phyloP scores from a whole-genome alignment of 2,329 filamentous ascomycete species.

The Parafenestella ontariensis region DNA sequence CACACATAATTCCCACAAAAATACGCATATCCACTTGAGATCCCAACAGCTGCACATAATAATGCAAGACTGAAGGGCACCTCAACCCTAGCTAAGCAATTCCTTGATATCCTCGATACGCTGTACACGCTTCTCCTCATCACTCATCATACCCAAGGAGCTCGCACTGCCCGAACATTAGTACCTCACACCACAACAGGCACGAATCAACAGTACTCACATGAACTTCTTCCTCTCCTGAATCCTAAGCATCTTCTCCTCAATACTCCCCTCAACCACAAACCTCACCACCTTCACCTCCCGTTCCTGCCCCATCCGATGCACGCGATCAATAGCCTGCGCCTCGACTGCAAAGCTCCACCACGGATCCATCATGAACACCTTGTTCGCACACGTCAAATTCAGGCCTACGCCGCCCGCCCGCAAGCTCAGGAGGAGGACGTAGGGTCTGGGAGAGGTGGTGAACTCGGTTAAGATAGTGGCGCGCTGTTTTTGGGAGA shows the following conservation, averaged over 20 bases:
- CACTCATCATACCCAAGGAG: slow-evolving; percentile 90
- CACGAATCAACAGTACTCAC: slow-evolving; percentile 63
- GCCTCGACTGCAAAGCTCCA: slow-evolving; percentile 98
- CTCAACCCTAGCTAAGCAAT: slow-evolving; percentile 67
- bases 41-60: not conserved
- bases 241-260: slow-evolving; percentile 91
- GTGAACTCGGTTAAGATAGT: slow-evolving; percentile 78
- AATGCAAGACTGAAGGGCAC: not conserved
- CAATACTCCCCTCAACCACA: slow-evolving; percentile 88
- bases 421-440: slow-evolving; percentile 83
- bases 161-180: slow-evolving; percentile 72
- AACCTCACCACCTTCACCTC: slow-evolving; percentile 89
- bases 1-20: not conserved
- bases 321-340: slow-evolving; percentile 96
- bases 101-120: slow-evolving; percentile 94
- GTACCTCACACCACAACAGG: not conserved
- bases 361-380: slow-evolving; percentile 99
- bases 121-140: slow-evolving; percentile 90
- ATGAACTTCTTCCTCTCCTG: slow-evolving; percentile 97
- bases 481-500: slow-evolving; percentile 84
- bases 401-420: slow-evolving; percentile 96
- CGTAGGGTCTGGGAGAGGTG: slow-evolving; percentile 63
- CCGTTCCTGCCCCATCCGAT: slow-evolving; percentile 91
- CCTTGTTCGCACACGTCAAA: slow-evolving; percentile 83
- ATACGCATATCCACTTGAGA: not conserved